These are phyloP conservation scores for Boletus sp. DNA, from an alignment of 1,284 basidiomycete genomes.

Conservation along the genomic window DNA sequence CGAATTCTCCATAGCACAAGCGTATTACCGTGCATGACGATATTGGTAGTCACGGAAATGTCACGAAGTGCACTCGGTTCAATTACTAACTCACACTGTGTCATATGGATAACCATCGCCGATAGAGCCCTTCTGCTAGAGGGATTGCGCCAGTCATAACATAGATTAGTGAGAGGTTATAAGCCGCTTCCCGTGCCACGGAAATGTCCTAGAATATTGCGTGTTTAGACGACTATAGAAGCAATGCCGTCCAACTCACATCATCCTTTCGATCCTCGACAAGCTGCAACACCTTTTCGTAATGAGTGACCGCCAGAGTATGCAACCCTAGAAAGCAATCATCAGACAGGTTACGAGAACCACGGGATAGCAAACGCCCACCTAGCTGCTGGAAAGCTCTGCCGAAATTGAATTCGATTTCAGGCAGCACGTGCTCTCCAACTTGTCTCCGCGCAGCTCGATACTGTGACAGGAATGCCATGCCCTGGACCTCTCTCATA, in stretches of 20 bases:
- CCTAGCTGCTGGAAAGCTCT: constrained; percentile 10
- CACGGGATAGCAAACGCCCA: background rate
- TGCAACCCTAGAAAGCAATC: constrained; percentile 55
- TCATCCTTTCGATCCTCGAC: constrained; percentile 40
- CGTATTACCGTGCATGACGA: too few relatives aligned
- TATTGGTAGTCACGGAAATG: too few relatives aligned
- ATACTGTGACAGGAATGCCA: constrained; percentile 11
- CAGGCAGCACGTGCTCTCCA: constrained; percentile 2
- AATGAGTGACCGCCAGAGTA: constrained; percentile 79
- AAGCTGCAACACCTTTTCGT: constrained; percentile 67
- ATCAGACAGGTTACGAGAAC: background rate
- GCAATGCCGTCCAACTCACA: background rate
- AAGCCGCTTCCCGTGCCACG: constrained; percentile 64
- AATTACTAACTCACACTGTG: background rate
- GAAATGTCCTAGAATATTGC: background rate
- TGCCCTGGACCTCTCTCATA: background rate
- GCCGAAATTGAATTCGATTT: constrained; percentile 11
- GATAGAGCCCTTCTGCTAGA: constrained; percentile 61
- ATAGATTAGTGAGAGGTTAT: constrained; percentile 84
- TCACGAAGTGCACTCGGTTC: too few relatives aligned
- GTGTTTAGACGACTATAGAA: background rate
- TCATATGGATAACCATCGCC: constrained; percentile 65
- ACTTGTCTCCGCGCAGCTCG: constrained; percentile 4
- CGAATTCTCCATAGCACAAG: constrained; percentile 3
- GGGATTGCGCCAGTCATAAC: constrained; percentile 69